Base-by-base conservation (phyloP, 2,329 filamentous ascomycete species). In the Aspergillus niger region DNA sequence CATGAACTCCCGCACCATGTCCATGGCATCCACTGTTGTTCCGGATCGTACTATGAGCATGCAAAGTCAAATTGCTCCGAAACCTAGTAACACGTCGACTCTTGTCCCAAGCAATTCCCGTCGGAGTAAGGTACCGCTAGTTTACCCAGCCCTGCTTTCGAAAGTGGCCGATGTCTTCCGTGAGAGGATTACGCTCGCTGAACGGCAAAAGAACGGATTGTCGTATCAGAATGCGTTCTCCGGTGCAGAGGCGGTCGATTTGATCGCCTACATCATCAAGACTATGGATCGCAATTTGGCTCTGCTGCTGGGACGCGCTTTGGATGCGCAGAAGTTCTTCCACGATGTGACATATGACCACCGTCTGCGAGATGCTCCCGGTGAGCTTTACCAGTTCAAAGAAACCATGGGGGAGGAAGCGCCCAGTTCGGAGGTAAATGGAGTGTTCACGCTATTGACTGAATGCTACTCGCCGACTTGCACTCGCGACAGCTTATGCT, bases 341-440 rank as follows among this genome's bases (percentile, higher is more conserved):
- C 95, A 99, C 80, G 95, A 99, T 82, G 95, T 98, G 54, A 97
- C 94, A 0, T 99, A 99, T 77, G 94, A 97, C 70, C 95, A 99
- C 77, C 87, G 95, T 51, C 81, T 99, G 70, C 90, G 95, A 77
- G 95, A 99, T 77, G 96, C 94, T n/a, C 86, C 89, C 43, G 90
- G 89, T 55, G 95, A 99, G 77, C 91, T 99, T 76, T 99, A 98
- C 76, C 94, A 98, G 74, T 99, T 99, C 78, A 88, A 91, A 68
- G 94, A 98, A 79, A 96, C 89, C 2, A 83, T 98, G 75, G 89
- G 93, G 55, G 79, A 81, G 79, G 94, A 98, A 56, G 88, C 91
- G 13, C 74, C 77, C 5, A 74, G 75, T 69, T 89, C 89, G 47
- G 86, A 89, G 60, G 94, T 99, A 63, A 96, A 99, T 73, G 95